These are phyloP conservation scores for Xylaria sp. DNA, from an alignment of 2,329 filamentous ascomycete genomes.

Conservation along the genomic window DNA sequence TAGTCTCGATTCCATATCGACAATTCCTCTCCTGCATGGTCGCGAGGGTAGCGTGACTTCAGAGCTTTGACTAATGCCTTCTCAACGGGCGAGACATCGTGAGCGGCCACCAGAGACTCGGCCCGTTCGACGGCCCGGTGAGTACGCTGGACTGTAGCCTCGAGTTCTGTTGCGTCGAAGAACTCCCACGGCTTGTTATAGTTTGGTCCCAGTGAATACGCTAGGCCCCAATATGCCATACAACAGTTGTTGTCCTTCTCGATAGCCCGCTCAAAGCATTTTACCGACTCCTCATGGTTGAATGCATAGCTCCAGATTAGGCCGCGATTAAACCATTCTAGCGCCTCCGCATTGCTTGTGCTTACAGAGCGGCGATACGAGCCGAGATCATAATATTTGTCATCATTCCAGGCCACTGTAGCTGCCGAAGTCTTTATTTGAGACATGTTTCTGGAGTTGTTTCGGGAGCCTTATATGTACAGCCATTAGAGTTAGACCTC, in stretches of 20 bases:
- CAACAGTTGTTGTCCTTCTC: slow-evolving; percentile 63
- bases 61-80: slow-evolving; percentile 72
- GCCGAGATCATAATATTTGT: slow-evolving; percentile 71
- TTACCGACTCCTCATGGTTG: slow-evolving; percentile 76
- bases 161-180: slow-evolving; percentile 71
- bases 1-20: slow-evolving; percentile 67
- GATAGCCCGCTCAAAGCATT: slow-evolving; percentile 71
- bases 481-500: too few species aligned
- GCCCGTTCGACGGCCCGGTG: slow-evolving; percentile 59
- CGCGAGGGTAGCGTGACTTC: slow-evolving; percentile 67
- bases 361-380: slow-evolving; percentile 64
- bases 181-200: slow-evolving; percentile 80
- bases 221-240: slow-evolving; percentile 76
- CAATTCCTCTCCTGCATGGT: slow-evolving; percentile 60
- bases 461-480: too few species aligned
- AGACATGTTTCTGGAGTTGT: too few species aligned
- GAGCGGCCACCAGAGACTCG: slow-evolving; percentile 45
- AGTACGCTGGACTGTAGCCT: slow-evolving; percentile 59
- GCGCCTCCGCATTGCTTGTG: slow-evolving; percentile 61
- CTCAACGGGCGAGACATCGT: slow-evolving; percentile 62
- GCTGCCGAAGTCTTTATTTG: too few species aligned
- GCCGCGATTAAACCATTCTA: slow-evolving; percentile 77
- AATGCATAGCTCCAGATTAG: slow-evolving; percentile 80
- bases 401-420: slow-evolving; percentile 26
- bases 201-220: slow-evolving; percentile 78